phyloP scores from a whole-genome alignment of 495 filamentous ascomycete species.

The Collariella sp. region DNA sequence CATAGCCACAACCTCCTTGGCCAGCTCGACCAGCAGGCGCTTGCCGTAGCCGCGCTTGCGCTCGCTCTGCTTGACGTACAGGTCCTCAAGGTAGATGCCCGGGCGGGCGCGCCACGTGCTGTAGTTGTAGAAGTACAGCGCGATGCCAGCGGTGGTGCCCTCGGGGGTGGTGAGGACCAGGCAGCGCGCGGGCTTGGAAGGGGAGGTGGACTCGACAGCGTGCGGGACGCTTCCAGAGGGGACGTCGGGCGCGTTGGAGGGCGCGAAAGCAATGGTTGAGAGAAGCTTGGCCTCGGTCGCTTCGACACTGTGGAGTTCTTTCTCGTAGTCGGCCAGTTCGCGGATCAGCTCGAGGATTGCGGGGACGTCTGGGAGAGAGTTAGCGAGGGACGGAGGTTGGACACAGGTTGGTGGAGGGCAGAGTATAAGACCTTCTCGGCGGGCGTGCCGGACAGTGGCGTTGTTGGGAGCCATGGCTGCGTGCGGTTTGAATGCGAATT shows the following conservation, averaged over 20 bases:
- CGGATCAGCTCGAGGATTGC: conserved; percentile 74
- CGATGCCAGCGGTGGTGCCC: conserved; percentile 44
- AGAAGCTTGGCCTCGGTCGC: conserved; percentile 69
- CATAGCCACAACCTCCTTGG: conserved; percentile 63
- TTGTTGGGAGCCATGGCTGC: conserved; percentile 12
- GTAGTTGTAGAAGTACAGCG: conserved; percentile 53
- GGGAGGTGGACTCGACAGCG: conserved; percentile 35
- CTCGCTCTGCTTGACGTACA: conserved; percentile 67
- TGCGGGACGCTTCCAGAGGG: conserved; percentile 18
- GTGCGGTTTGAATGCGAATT: too few relatives aligned
- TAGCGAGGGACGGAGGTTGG: neutral
- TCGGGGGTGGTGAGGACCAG: conserved; percentile 38
- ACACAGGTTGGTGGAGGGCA: neutral
- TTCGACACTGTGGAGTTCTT: conserved; percentile 61
- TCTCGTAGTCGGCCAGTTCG: conserved; percentile 83
- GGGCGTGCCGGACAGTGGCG: conserved; percentile 25
- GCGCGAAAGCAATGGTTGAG: conserved; percentile 70
- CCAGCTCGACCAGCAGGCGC: conserved; percentile 63
- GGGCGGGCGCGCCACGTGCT: conserved; percentile 78
- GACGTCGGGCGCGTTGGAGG: conserved; percentile 32
- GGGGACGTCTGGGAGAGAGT: conserved; percentile 58
- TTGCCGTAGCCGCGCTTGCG: conserved; percentile 73
- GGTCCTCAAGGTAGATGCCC: conserved; percentile 90
- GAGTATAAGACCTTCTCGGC: conserved; percentile 22
- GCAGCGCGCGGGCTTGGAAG: conserved; percentile 38